A percentile compares a stretch with the other conserved stretches of the same genome.
Evolutionary conservation across 169 alveolate species (phyloP).

Genomic region (Cryptosporidium muris): DNA sequence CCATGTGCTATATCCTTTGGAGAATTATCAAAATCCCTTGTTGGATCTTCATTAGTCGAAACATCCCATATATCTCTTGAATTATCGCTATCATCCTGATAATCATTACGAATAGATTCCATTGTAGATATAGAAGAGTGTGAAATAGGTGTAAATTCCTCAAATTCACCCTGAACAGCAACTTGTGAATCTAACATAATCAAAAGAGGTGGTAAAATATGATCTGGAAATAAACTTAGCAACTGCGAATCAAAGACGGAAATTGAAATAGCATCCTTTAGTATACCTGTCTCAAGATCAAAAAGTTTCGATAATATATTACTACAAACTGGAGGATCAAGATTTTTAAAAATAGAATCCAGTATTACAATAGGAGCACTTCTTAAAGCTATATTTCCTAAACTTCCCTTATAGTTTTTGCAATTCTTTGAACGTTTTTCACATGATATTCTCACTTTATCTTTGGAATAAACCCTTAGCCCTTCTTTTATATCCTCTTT

Average conservation of each 20-base stretch:
- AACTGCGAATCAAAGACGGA: slow-evolving; percentile 14
- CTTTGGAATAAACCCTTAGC: too few relatives aligned
- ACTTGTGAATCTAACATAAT: not conserved
- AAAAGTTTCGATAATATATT: slow-evolving; percentile 43
- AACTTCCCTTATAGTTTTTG: not conserved
- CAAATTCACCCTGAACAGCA: too few relatives aligned
- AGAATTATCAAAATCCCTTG: not conserved
- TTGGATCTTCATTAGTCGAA: slow-evolving; percentile 25
- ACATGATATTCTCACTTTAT: not conserved
- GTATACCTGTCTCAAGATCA: slow-evolving; percentile 36
- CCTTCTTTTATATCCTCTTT: too few relatives aligned
- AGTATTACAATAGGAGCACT: slow-evolving; percentile 22
- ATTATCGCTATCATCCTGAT: slow-evolving; percentile 22
- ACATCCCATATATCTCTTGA: slow-evolving; percentile 48
- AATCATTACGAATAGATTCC: slow-evolving; percentile 22
- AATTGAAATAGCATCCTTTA: slow-evolving; percentile 15
- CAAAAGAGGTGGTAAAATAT: slow-evolving; percentile 6
- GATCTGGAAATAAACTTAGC: slow-evolving; percentile 39
- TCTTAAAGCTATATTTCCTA: not conserved
- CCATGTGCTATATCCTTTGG: not conserved
- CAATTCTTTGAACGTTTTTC: not conserved
- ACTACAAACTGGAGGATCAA: slow-evolving; percentile 59
- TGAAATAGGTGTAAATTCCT: too few relatives aligned
- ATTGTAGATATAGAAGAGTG: slow-evolving; percentile 11
- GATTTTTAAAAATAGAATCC: slow-evolving; percentile 45